Evolutionary conservation across 1,139 yeast species (phyloP).

Genomic region (Protomyces macrosporus): DNA sequence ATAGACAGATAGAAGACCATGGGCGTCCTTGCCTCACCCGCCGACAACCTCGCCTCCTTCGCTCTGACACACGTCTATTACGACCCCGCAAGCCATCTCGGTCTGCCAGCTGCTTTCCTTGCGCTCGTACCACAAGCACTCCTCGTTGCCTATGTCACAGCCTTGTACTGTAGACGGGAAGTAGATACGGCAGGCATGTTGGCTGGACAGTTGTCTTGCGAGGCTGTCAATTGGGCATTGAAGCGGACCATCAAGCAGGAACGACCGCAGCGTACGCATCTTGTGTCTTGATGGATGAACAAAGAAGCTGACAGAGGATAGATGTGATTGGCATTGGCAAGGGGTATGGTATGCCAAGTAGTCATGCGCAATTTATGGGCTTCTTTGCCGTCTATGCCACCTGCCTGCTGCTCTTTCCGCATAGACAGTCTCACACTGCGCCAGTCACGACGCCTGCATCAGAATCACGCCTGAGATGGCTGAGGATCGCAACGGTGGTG

Average conservation of each 20-base stretch:
- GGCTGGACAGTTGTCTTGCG: conserved; percentile 79
- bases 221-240: conserved; percentile 61
- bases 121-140: conserved; percentile 80
- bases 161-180: conserved; percentile 78
- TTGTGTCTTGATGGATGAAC: conserved; percentile 39
- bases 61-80: conserved; percentile 68
- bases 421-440: not conserved
- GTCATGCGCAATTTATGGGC: conserved; percentile 94
- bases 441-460: too few species aligned
- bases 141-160: conserved; percentile 72
- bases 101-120: conserved; percentile 61
- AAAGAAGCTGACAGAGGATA: not conserved
- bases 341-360: conserved; percentile 94
- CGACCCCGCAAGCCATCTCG: conserved; percentile 59
- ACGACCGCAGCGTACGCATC: conserved; percentile 53
- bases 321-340: conserved; percentile 36
- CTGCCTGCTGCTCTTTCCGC: not conserved
- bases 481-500: not conserved
- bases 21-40: not conserved
- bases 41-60: conserved; percentile 20
- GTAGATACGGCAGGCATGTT: conserved; percentile 78
- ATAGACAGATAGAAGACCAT: not conserved
- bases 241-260: conserved; percentile 64
- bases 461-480: too few species aligned
- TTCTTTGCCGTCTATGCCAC: conserved; percentile 62